Base-by-base conservation (phyloP, 169 alveolate species). In the Plasmodium knowlesi region DNA sequence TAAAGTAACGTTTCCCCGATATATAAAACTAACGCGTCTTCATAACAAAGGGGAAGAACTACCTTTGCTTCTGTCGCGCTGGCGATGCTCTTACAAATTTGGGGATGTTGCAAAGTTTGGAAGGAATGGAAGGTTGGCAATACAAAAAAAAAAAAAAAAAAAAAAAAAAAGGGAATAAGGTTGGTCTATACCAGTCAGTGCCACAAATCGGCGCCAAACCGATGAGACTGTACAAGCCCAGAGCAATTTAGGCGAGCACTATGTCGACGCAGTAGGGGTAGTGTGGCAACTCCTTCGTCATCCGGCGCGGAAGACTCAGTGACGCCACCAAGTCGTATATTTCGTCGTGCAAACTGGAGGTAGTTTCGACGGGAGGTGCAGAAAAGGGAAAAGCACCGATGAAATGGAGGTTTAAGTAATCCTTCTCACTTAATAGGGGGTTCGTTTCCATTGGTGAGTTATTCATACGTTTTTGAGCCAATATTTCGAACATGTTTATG, bases 191-290 rank as follows among this genome's bases (percentile, higher is more conserved):
- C 61, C 9, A 12, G 22, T 14, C 61, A 50, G 61, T 22, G 61
- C 54, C 54, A 22, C 25, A 50, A 12, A 50, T 12, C 6, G 61
- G 61, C 8, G 2, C 61, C n/a, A 50, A 50, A 50, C 22, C 22
- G 61, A 14, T 9, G 12, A 19, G 8, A 50, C 25, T 8, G 8
- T 16, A 16, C 22, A 12, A 19, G 9, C 6, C 14, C 5, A 39
- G 22, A 43, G 3, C 8, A 5, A n/a, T 89, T 19, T 41, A 89
- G 41, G 71, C 6, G n/a, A 89, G 57, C 25, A 89, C 94, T n/a
- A 89, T 89, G 37, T 89, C 94, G 34, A 89, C 90, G 50, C 71
- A 89, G 53, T 89, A 89, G 8, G 94, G 94, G 53, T 78, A 79
- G 53, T 89, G 94, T 2, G 89, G 39, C 25, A 89, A 37, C 54